phyloP scores from a whole-genome alignment of 352 stramenopile species.

The Phytophthora citrophthora region DNA sequence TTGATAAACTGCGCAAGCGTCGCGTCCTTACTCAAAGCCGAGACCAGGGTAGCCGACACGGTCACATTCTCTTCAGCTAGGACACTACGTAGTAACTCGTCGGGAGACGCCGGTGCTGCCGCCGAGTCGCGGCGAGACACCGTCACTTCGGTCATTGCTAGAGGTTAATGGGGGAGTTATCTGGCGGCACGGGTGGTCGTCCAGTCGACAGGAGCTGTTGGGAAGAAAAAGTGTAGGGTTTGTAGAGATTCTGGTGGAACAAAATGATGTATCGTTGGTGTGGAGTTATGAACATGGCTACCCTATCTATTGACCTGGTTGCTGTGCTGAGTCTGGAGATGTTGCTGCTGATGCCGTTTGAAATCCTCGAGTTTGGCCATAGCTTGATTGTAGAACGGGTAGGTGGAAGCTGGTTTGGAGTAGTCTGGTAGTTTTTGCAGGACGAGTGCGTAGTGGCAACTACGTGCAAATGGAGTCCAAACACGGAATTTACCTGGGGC shows the following conservation, averaged over 20 bases:
- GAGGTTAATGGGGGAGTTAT: conserved; percentile 10
- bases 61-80: conserved; percentile 56
- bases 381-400: conserved; percentile 51
- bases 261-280: conserved; percentile 11
- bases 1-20: conserved; percentile 60
- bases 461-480: conserved; percentile 60
- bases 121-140: conserved; percentile 38
- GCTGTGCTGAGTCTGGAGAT: conserved; percentile 45
- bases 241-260: neutral
- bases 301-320: conserved; percentile 5
- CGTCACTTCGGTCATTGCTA: conserved; percentile 43
- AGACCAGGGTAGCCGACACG: conserved; percentile 64
- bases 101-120: conserved; percentile 18
- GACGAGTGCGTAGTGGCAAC: conserved; percentile 72
- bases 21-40: conserved; percentile 66
- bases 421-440: conserved; percentile 54
- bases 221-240: neutral
- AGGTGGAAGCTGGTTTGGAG: conserved; percentile 31
- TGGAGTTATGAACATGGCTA: neutral
- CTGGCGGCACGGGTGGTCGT: neutral
- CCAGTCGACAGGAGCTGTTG: conserved; percentile 6
- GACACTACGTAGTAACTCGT: conserved; percentile 51
- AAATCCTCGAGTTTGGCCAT: conserved; percentile 58
- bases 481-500: conserved; percentile 46
- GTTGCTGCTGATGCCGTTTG: conserved; percentile 47